These are phyloP conservation scores for Papilionanthe hybrid DNA, from an alignment of 116 monocot genomes.

Conservation along the genomic window DNA sequence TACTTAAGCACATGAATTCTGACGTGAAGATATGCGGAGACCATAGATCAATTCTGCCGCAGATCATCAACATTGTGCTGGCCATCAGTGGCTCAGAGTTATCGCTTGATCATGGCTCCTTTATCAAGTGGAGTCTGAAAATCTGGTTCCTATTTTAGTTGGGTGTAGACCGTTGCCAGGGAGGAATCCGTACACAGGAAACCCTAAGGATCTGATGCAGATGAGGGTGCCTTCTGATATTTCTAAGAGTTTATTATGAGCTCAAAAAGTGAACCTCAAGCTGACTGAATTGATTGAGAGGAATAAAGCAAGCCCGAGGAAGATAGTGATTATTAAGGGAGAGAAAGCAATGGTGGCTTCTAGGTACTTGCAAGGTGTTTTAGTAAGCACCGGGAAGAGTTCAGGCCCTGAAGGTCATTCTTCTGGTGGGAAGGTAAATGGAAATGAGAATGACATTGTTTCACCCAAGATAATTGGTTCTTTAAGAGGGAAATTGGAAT, in stretches of 20 bases:
- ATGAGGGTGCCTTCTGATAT: slow-evolving; percentile 48
- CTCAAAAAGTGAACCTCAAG: slow-evolving; percentile 16
- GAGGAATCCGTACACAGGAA: slow-evolving; percentile 64
- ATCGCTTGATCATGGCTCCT: slow-evolving; percentile 82
- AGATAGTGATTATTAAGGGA: slow-evolving; percentile 69
- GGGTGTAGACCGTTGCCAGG: slow-evolving; percentile 78
- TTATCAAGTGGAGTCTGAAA: slow-evolving; percentile 53
- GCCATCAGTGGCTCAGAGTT: slow-evolving; percentile 78
- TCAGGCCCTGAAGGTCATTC: slow-evolving; percentile 12
- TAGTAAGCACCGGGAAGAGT: slow-evolving; percentile 19
- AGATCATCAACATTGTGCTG: slow-evolving; percentile 88
- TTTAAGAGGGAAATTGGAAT: slow-evolving; percentile 39
- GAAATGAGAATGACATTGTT: slow-evolving; percentile 3
- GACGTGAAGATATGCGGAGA: slow-evolving; percentile 66
- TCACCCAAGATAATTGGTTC: slow-evolving; percentile 17
- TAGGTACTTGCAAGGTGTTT: slow-evolving; percentile 68
- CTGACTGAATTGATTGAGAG: slow-evolving; percentile 20
- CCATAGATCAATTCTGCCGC: slow-evolving; percentile 71
- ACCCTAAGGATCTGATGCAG: slow-evolving; percentile 85
- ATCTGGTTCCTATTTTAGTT: slow-evolving; percentile 68
- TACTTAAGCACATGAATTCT: slow-evolving; percentile 67
- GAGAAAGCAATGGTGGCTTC: slow-evolving; percentile 69
- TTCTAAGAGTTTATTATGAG: slow-evolving; percentile 10
- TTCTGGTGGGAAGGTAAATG: slow-evolving; percentile 22
- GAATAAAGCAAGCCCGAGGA: slow-evolving; percentile 34